These are phyloP conservation scores for Hibiscus trionum DNA, from an alignment of 345 rosid species.

Conservation along the genomic window DNA sequence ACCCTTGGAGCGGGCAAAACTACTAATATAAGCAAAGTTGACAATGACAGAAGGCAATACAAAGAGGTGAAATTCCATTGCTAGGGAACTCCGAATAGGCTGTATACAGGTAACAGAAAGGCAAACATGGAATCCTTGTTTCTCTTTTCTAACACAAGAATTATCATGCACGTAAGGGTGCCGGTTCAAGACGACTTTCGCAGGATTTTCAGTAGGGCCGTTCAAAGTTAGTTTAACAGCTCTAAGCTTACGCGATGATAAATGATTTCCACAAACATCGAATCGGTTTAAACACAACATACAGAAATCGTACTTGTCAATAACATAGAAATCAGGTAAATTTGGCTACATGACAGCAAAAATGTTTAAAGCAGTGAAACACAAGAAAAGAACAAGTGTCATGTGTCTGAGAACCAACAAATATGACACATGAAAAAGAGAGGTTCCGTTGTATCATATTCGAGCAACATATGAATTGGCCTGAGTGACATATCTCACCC, in stretches of 20 bases:
- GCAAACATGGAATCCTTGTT: neutral
- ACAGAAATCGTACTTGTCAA: neutral
- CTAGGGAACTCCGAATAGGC: neutral
- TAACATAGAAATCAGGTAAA: neutral
- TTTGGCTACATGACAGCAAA: neutral
- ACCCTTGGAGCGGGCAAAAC: no score
- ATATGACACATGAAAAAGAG: neutral
- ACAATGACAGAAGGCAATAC: neutral
- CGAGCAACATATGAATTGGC: slow-evolving; percentile 97
- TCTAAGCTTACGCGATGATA: neutral
- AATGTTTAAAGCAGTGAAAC: neutral
- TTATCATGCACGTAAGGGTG: no score
- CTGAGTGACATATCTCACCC: slow-evolving; percentile 99
- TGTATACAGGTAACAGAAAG: neutral
- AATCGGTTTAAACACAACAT: neutral
- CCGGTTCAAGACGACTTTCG: no score
- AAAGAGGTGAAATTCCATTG: neutral
- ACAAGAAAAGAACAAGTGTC: neutral
- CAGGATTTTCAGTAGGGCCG: neutral
- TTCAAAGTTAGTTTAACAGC: neutral
- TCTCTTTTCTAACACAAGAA: no score
- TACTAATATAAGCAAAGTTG: no score
- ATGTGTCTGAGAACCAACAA: neutral
- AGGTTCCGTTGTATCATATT: slow-evolving; percentile 23
- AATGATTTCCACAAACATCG: neutral